Evolutionary conservation across 139 green algal species (phyloP).

Genomic region (Mychonastes homosphaera): DNA sequence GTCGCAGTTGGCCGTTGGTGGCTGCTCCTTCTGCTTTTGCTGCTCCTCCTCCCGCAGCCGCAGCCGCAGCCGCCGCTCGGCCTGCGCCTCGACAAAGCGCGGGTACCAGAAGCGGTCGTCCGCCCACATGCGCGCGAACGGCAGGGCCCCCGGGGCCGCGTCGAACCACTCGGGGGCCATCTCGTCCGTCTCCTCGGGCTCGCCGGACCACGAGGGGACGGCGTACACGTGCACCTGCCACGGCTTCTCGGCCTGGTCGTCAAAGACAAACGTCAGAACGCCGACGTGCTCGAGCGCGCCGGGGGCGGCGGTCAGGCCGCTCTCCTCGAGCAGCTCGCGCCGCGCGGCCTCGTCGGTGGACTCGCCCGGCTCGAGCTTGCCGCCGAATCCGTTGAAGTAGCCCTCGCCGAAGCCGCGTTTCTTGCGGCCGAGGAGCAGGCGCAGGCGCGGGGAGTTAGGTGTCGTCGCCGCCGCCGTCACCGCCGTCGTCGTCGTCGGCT

Average conservation of each 20-base stretch:
- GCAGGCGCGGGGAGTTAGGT: background rate
- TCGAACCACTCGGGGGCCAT: conserved; percentile 46
- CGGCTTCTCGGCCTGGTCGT: conserved; percentile 33
- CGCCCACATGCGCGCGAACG: conserved; percentile 45
- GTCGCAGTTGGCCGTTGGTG: too few species aligned
- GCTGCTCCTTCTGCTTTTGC: too few species aligned
- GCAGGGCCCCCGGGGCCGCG: conserved; percentile 16
- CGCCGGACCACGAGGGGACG: conserved; percentile 19
- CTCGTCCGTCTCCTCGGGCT: conserved; percentile 40
- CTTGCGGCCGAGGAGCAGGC: conserved; percentile 44
- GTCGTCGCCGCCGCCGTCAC: background rate
- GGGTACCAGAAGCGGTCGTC: conserved; percentile 47
- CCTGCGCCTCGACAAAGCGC: too few species aligned
- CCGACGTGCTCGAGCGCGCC: conserved; percentile 21
- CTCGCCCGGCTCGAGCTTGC: conserved; percentile 48
- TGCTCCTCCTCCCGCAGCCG: conserved; percentile 10
- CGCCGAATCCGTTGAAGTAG: conserved; percentile 36
- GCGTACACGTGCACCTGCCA: conserved; percentile 51
- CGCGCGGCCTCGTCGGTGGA: conserved; percentile 25
- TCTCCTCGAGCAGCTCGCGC: conserved; percentile 42
- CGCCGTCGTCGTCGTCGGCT: background rate
- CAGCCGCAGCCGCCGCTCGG: too few species aligned
- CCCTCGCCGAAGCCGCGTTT: conserved; percentile 40
- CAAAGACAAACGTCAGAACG: conserved; percentile 39
- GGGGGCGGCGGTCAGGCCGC: conserved; percentile 20